A percentile compares a stretch with the other conserved stretches of the same genome.
phyloP scores from a whole-genome alignment of 768 basidiomycete genomes.

The Leccinum truebloodii region DNA sequence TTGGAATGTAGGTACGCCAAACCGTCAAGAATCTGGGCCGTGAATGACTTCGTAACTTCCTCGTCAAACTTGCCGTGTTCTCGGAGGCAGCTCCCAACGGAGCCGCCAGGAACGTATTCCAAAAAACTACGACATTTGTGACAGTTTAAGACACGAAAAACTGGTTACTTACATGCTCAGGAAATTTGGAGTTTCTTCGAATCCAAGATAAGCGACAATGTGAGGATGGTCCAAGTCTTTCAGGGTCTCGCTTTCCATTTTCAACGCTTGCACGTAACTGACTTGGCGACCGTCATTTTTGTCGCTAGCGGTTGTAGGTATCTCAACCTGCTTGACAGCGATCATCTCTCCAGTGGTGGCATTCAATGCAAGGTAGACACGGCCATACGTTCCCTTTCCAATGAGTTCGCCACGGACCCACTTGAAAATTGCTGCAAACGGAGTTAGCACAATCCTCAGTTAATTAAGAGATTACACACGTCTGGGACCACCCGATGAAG shows the following conservation, averaged over 20 bases:
- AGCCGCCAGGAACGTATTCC: constrained; percentile 98
- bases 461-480: constrained; percentile 49
- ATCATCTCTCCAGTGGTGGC: constrained; percentile 98
- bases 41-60: constrained; percentile 90
- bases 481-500: constrained; percentile 61
- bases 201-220: constrained; percentile 96
- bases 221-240: constrained; percentile 97
- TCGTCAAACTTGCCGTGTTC: constrained; percentile 94
- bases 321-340: constrained; percentile 98
- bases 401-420: constrained; percentile 99
- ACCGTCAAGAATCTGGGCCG: constrained; percentile 86
- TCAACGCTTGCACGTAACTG: constrained; percentile 86
- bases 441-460: constrained; percentile 17
- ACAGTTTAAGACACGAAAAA: not conserved
- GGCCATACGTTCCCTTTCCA: constrained; percentile 95
- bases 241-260: constrained; percentile 93
- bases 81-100: constrained; percentile 85
- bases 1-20: constrained; percentile 91
- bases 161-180: constrained; percentile 79
- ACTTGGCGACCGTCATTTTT: constrained; percentile 84
- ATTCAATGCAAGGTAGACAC: constrained; percentile 94
- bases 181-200: constrained; percentile 85
- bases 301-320: constrained; percentile 89
- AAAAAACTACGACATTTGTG: constrained; percentile 67
- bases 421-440: constrained; percentile 78